Evolutionary conservation across 768 basidiomycete genomes (phyloP), one percentile per base, ranked within the genome.

Genomic region (Nevesoporus exiguus): DNA sequence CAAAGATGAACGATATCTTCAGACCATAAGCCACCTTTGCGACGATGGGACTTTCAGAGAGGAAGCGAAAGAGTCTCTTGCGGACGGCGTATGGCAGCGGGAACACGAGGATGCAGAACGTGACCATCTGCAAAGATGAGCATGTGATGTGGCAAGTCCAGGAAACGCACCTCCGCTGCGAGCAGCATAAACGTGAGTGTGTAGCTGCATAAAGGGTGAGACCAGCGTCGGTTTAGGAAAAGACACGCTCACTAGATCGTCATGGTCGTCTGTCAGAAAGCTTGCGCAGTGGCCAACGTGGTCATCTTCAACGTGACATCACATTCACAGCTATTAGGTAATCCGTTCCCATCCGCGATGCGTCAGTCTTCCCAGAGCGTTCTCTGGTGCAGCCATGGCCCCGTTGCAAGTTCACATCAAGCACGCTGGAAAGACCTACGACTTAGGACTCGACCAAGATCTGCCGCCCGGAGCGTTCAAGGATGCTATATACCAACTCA

Each of bases 1-100:
- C 84, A 64, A 95, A 94, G 58, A 97, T 94, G 78, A 96, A 97
- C 9, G 91, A 86, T 56, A 97, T 96, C 71, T 96, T 96, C 65
- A 97, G 79, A 21, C 77, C 93, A 67, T 97, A 97, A 7, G 93
- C 90, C 54, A 96, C 60, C 63, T 94, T 95, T 19, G 90, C 92
- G 50, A 94, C 75, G 54, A 86, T 67, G 51, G 78, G 74, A 47
- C 81, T 90, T 57, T 83, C 82, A 0, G 84, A 81, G 47, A 90
- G 77, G 74, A 88, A 91, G 21, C 70, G 74, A 61, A 96, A 92
- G 45, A 95, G 68, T 0, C 66, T 65, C 76, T 88, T 86, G 66
- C 82, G 82, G 58, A 92, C 60, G 7, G 75, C 69, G 70, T 90
- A 87, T 1, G 93, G 93, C n/a, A 96, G 77, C 3, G 93, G 93